Evolutionary conservation across 139 green algal species (phyloP), one percentile per base, ranked within the genome.

Genomic region (Micractinium sp.): DNA sequence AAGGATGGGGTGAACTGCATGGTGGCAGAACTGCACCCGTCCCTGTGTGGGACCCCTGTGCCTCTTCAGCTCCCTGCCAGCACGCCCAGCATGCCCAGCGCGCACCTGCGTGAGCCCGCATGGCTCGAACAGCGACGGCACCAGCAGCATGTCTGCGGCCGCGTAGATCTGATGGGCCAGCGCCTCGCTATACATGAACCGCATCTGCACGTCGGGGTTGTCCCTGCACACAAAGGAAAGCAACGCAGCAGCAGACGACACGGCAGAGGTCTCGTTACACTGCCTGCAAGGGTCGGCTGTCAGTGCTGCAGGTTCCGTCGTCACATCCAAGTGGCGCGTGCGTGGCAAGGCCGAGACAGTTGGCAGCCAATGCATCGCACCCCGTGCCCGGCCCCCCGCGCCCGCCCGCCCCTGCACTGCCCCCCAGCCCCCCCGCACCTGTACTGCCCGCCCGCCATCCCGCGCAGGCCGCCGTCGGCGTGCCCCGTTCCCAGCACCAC

Each of bases 51-150:
- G n/a, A n/a, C n/a, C n/a, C n/a, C n/a, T n/a, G 47, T 56, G 47
- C 47, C 47, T 56, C 22, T 12, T 73, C 63, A 73, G 63, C 20
- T n/a, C 14, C 63, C 20, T 12, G 23, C 22, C 63, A 73, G 63
- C 63, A 73, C 16, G 63, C 63, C 20, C 63, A 73, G 63, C 63
- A 23, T 12, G 63, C 20, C 36, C 35, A 60, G 1, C 12, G 7
- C 74, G 0, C 92, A 98, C 95, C 93, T 99, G 97, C 15, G 97
- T 99, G 36, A 99, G 93, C 14, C 97, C 97, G 88, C 97, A 99
- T 0, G 97, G 97, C 93, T 99, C 97, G 89, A 99, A 99, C 93
- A 99, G 97, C 84, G 95, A 98, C 2, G 97, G 97, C 90, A 99
- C 97, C 41, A 99, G 92, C 41, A 99, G 91, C 61, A 98, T 93